Conservation (phyloP, 495 filamentous ascomycete genomes). For the Hyaloscypha finlandica region DNA sequence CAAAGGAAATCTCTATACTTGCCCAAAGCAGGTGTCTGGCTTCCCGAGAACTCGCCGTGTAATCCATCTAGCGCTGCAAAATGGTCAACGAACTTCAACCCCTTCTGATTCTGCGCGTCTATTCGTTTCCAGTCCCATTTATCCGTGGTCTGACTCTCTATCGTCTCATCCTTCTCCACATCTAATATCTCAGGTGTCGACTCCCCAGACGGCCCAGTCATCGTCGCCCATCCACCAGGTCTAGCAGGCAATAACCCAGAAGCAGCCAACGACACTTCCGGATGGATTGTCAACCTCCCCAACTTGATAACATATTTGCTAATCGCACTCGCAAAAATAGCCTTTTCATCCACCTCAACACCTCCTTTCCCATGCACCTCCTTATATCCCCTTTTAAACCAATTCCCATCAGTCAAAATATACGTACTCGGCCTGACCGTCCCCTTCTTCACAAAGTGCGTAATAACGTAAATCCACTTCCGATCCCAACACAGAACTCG, state of each 20-base stretch:
- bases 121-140: constrained; percentile 53
- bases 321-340: constrained; percentile 53
- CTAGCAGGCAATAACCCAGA: constrained; percentile 61
- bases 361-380: constrained; percentile 28
- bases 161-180: constrained; percentile 10
- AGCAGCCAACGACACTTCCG: constrained; percentile 71
- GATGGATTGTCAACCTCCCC: constrained; percentile 76
- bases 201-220: constrained; percentile 32
- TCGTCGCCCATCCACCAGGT: constrained; percentile 47
- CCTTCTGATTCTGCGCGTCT: constrained; percentile 47
- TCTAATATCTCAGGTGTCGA: constrained; percentile 28
- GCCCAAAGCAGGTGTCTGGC: constrained; percentile 48
- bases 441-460: constrained; percentile 64
- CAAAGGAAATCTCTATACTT: constrained; percentile 42
- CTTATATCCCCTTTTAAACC: constrained; percentile 31
- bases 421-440: constrained; percentile 47
- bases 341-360: constrained; percentile 30
- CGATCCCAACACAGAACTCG: constrained; percentile 72
- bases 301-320: constrained; percentile 62
- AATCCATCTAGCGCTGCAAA: constrained; percentile 53
- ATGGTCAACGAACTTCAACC: constrained; percentile 48
- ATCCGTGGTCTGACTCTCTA: neutral
- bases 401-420: constrained; percentile 36
- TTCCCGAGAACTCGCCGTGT: constrained; percentile 49
- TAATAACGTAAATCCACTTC: constrained; percentile 82